Evolutionary conservation across 2,329 filamentous ascomycete species (phyloP).

Genomic region (Calonectria naviculata): DNA sequence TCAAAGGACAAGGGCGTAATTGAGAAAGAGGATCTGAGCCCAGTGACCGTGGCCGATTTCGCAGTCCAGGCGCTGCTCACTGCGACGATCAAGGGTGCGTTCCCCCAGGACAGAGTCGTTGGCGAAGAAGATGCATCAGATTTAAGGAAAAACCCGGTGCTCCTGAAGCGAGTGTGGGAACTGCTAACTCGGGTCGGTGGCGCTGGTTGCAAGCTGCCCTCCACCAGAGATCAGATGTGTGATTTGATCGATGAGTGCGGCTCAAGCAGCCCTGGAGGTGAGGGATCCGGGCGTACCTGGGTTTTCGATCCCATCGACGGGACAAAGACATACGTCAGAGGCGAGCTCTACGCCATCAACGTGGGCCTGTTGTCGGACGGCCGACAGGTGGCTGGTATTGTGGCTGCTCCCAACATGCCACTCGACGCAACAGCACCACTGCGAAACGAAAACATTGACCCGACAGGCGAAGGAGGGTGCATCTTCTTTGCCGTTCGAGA

Average conservation of each 20-base stretch:
- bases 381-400: conserved; percentile 60
- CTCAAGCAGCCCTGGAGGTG: conserved; percentile 47
- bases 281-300: conserved; percentile 58
- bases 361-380: conserved; percentile 63
- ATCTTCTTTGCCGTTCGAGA: conserved; percentile 63
- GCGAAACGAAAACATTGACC: conserved; percentile 56
- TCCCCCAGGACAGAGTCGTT: conserved; percentile 63
- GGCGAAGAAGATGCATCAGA: conserved; percentile 66
- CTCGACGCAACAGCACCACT: conserved; percentile 52
- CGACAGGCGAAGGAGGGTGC: conserved; percentile 58
- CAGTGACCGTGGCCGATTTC: conserved; percentile 70
- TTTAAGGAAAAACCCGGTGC: conserved; percentile 53
- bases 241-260: conserved; percentile 65
- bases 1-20: conserved; percentile 61
- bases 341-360: conserved; percentile 68
- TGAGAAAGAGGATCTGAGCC: conserved; percentile 65
- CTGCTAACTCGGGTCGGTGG: conserved; percentile 49
- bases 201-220: conserved; percentile 48
- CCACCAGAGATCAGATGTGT: conserved; percentile 58
- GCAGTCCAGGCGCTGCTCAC: conserved; percentile 68
- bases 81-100: conserved; percentile 59
- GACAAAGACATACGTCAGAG: conserved; percentile 66
- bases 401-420: conserved; percentile 60
- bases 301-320: conserved; percentile 72
- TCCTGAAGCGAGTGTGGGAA: conserved; percentile 60